Conservation (phyloP, 768 basidiomycete genomes). For the Lactarius psammicola region DNA sequence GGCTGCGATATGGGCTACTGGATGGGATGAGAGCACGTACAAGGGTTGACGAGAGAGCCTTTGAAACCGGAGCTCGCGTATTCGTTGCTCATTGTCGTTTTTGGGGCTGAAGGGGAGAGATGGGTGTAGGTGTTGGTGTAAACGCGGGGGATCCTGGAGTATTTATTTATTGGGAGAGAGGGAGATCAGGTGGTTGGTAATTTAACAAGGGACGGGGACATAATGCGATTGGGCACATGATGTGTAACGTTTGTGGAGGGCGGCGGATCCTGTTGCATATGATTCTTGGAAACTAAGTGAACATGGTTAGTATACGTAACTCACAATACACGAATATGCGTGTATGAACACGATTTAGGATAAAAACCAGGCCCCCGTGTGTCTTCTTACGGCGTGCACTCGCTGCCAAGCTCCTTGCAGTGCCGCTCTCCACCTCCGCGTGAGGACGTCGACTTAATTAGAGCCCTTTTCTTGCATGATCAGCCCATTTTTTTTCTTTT, state of each 20-base stretch:
- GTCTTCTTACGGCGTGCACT: background rate
- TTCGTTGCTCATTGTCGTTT: conserved; percentile 27
- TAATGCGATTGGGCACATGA: background rate
- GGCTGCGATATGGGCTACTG: no score
- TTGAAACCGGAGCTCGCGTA: conserved; percentile 29
- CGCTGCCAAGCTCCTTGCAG: no score
- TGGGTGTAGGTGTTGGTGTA: background rate
- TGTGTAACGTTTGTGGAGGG: background rate
- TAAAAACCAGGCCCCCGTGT: background rate
- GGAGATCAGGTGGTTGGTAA: conserved; percentile 1
- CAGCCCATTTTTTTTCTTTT: background rate
- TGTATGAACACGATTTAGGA: background rate
- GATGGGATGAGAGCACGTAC: conserved; percentile 9
- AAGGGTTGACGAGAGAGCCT: conserved; percentile 24
- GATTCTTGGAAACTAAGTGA: background rate
- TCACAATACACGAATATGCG: background rate
- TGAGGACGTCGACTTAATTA: background rate
- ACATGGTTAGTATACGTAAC: background rate
- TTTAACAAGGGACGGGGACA: background rate
- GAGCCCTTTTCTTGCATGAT: background rate
- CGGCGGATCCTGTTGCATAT: background rate
- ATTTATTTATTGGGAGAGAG: background rate
- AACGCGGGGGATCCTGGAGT: background rate
- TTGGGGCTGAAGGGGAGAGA: background rate
- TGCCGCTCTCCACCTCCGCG: background rate